These are phyloP conservation scores for Sporothrix euskadiensis DNA, from an alignment of 2,329 filamentous ascomycete genomes.

Conservation along the genomic window DNA sequence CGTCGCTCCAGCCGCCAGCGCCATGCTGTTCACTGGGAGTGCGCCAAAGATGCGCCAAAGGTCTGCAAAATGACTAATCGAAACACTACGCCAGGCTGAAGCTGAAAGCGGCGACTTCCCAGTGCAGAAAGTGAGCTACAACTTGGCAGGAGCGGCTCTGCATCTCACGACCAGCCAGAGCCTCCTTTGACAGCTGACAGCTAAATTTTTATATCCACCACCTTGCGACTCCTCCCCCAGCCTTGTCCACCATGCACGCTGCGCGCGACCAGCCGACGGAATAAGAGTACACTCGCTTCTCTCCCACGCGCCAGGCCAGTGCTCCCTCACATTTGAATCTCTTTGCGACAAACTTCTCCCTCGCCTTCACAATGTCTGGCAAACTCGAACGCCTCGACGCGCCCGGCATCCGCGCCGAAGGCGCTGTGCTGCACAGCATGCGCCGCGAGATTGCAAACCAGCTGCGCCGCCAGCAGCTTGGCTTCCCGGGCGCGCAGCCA, in stretches of 20 bases:
- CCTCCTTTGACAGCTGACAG: constrained; percentile 1
- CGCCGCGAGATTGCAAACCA: constrained; percentile 73
- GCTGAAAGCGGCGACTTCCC: neutral
- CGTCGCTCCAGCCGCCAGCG: neutral
- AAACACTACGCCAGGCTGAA: neutral
- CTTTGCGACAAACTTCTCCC: neutral
- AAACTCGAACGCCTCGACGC: constrained; percentile 55
- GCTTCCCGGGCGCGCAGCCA: constrained; percentile 89
- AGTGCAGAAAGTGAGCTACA: neutral
- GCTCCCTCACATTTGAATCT: neutral
- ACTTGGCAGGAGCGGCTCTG: neutral
- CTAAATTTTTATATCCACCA: constrained; percentile 14
- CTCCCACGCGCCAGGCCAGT: neutral
- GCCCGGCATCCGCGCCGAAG: constrained; percentile 66
- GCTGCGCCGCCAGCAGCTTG: constrained; percentile 65
- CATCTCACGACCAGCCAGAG: neutral
- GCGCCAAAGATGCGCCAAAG: neutral
- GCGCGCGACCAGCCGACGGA: neutral
- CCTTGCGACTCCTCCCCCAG: neutral
- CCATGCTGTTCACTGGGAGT: neutral
- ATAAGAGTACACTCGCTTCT: neutral
- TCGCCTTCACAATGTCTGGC: constrained; percentile 20
- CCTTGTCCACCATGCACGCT: constrained; percentile 3
- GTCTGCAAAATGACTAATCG: constrained; percentile 10
- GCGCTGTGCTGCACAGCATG: constrained; percentile 57